Evolutionary conservation across 805 yeast genomes (phyloP), one percentile per base, ranked within the genome.

Genomic region (Sugiyamaella smithiae): DNA sequence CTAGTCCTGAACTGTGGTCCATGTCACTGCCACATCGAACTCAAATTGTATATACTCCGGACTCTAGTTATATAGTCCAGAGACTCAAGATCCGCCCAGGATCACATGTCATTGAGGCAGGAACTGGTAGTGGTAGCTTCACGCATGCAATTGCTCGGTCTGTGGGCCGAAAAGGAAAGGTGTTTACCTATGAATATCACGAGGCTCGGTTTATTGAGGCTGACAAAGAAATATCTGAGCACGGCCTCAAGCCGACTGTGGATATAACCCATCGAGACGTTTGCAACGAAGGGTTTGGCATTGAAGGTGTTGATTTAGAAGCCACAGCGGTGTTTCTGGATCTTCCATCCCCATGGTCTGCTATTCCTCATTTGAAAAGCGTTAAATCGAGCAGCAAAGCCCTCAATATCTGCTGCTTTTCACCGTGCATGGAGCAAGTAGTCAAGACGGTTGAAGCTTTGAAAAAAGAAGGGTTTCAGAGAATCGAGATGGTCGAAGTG

Each of bases 341-440:
- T 64, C 74, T 93, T 42, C 99, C 99, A 2, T 82, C 96, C 4
- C 99, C 99, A 6, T 91, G 98, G 97, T 81, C 81, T 31, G 99
- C 99, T 4, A 85, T 93, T 46, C 88, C 88, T 5, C 84, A 85
- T 66, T 68, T 91, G 40, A 68, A 73, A 9, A 57, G 61, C 26
- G 95, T 85, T 1, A 74, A 86, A 12, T 69, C 85, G 6, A 65
- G 69, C 6, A 68, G 68, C 16, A 71, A 74, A 48, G 72, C 74
- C 23, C 86, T 81, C 19, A 81, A 85, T 2, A 76, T 93, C 46
- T 93, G 99, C 68, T 93, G 99, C 67, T 93, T 93, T 63, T 87
- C 96, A 33, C 99, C 99, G 7, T 93, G 99, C 67, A 86, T 93
- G 42, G 99, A 93, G 68, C 99, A 93, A 69, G 99, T 93, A 2